Conservation (phyloP, 805 yeast genomes). For the Wickerhamomyces subpelliculosus region DNA sequence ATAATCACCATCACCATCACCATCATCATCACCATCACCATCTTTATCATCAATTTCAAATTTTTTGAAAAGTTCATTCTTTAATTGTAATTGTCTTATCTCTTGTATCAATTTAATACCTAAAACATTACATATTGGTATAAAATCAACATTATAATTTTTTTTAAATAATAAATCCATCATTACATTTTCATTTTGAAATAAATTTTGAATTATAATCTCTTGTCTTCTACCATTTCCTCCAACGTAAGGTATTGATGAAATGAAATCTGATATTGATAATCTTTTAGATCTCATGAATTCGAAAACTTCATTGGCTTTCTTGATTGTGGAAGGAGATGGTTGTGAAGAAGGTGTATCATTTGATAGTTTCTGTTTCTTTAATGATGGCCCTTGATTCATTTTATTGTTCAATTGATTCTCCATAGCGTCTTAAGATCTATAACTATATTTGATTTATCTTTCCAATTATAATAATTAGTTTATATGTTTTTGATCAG, state of each 20-base stretch:
- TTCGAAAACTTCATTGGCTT: slow-evolving; percentile 1
- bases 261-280: background rate
- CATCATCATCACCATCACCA: background rate
- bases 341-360: background rate
- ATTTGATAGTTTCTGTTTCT: background rate
- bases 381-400: background rate
- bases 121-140: background rate
- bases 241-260: background rate
- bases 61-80: background rate
- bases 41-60: background rate
- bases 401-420: too few species aligned
- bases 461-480: too few species aligned
- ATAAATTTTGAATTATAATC: background rate
- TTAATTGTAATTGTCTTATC: background rate
- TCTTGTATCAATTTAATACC: background rate
- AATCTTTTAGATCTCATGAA: slow-evolving; percentile 1
- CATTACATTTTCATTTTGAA: background rate
- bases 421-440: too few species aligned
- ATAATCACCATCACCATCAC: background rate
- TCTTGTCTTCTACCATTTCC: slow-evolving; percentile 1
- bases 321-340: background rate
- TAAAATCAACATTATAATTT: background rate
- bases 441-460: too few species aligned
- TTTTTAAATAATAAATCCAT: background rate
- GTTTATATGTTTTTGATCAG: too few species aligned